Evolutionary conservation across 2,329 filamentous ascomycete genomes (phyloP).

Genomic region (Trichoderma citrinoviride): DNA sequence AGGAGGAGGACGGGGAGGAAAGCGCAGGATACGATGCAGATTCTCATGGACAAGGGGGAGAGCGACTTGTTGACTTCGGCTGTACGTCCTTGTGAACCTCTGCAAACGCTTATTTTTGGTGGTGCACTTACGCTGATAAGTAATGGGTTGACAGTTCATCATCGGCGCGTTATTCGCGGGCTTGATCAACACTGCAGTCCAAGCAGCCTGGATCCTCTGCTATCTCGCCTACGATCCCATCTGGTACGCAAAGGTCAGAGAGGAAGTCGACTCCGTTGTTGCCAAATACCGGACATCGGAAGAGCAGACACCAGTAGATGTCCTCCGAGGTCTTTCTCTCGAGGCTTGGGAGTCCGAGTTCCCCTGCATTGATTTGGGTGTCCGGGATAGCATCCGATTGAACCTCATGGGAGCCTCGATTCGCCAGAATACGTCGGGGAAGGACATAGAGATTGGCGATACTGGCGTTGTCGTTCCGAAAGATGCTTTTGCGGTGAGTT

Average conservation of each 20-base stretch:
- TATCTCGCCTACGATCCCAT: conserved; percentile 47
- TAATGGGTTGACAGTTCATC: conserved; percentile 45
- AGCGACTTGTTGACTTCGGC: conserved; percentile 42
- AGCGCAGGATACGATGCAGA: conserved; percentile 52
- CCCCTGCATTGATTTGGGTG: conserved; percentile 48
- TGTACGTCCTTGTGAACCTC: conserved; percentile 30
- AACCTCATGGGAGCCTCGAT: conserved; percentile 48
- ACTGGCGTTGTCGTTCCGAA: conserved; percentile 50
- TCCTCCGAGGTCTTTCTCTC: conserved; percentile 45
- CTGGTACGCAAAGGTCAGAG: conserved; percentile 45
- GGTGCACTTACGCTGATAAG: background rate
- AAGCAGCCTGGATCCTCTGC: conserved; percentile 51
- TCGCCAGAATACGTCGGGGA: conserved; percentile 49
- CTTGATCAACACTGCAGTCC: conserved; percentile 56
- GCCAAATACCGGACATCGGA: conserved; percentile 39
- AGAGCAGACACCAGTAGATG: conserved; percentile 34
- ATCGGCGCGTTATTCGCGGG: conserved; percentile 55
- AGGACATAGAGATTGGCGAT: conserved; percentile 43
- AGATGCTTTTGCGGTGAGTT: conserved; percentile 42
- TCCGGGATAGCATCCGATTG: conserved; percentile 54
- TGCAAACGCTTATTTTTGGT: too few species aligned
- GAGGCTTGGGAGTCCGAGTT: conserved; percentile 57
- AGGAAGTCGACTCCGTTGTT: conserved; percentile 47
- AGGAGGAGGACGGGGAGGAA: conserved; percentile 42
- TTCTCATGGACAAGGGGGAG: conserved; percentile 51